Evolutionary conservation across 225 moss, liverwort and hornwort genomes (phyloP).

Genomic region (Neckera pumila): DNA sequence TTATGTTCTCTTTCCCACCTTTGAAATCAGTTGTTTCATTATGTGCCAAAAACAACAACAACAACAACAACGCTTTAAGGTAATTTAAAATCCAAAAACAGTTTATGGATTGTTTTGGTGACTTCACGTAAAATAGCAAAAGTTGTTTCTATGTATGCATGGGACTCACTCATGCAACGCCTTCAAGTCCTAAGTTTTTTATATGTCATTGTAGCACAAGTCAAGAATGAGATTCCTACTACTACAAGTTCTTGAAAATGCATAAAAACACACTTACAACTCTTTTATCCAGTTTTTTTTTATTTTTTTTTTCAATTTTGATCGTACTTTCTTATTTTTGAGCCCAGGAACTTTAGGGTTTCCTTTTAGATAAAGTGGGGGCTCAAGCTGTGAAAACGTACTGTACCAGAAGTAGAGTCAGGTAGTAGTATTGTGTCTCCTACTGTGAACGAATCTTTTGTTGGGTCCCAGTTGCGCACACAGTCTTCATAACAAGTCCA

Average conservation of each 20-base stretch:
- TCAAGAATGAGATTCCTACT: fast-evolving
- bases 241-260: background rate
- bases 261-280: no score
- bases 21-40: no score
- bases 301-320: background rate
- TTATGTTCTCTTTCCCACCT: fast-evolving
- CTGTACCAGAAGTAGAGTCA: no score
- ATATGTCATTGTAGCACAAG: background rate
- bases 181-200: background rate
- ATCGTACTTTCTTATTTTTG: background rate
- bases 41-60: background rate
- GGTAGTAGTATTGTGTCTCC: no score
- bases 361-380: background rate
- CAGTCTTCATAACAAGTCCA: background rate
- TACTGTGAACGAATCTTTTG: background rate
- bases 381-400: background rate
- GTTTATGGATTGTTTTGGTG: no score
- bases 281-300: background rate
- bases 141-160: background rate
- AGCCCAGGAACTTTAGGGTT: background rate
- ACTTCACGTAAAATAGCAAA: background rate
- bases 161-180: background rate
- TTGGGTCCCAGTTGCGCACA: background rate
- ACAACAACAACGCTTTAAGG: fast-evolving
- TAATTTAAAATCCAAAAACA: no score